Percentiles rank a stretch among this genome's conserved stretches.
phyloP scores from a whole-genome alignment of 352 stramenopile species.

The Pythium dissimile region DNA sequence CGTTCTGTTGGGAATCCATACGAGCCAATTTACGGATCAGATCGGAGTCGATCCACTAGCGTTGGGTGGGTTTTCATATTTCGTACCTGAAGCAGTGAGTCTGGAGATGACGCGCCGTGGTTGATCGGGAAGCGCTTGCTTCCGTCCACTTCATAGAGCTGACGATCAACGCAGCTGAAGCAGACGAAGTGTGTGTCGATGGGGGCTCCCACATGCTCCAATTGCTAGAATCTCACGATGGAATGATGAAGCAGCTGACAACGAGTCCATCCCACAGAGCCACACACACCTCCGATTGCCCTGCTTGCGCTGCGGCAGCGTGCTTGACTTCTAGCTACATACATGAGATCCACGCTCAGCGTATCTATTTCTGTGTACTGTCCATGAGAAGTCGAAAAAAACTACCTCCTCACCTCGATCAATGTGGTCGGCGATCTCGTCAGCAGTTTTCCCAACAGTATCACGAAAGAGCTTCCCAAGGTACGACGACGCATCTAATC shows the following conservation, averaged over 20 bases:
- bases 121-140: constrained; percentile 93
- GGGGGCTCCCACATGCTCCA: constrained; percentile 88
- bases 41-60: background rate
- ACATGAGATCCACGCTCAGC: too few species aligned
- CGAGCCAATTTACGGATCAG: too few species aligned
- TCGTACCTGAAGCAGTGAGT: constrained; percentile 79
- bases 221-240: constrained; percentile 42
- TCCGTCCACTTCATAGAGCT: constrained; percentile 96
- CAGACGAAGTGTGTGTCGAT: constrained; percentile 96
- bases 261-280: too few species aligned
- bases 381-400: too few species aligned
- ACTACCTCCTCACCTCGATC: constrained; percentile 87
- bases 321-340: constrained; percentile 90
- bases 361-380: too few species aligned
- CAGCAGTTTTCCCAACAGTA: constrained; percentile 69
- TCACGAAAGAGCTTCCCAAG: constrained; percentile 82
- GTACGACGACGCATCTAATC: constrained; percentile 39
- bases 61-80: background rate
- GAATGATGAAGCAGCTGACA: background rate
- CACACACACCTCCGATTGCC: constrained; percentile 77
- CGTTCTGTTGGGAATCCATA: constrained; percentile 44
- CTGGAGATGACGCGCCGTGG: constrained; percentile 86
- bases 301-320: constrained; percentile 83
- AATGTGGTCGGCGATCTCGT: constrained; percentile 83
- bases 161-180: constrained; percentile 91